A percentile compares a stretch with the other conserved stretches of the same genome.
phyloP scores from a whole-genome alignment of 2,329 filamentous ascomycete species.

The Cladophialophora carrionii region DNA sequence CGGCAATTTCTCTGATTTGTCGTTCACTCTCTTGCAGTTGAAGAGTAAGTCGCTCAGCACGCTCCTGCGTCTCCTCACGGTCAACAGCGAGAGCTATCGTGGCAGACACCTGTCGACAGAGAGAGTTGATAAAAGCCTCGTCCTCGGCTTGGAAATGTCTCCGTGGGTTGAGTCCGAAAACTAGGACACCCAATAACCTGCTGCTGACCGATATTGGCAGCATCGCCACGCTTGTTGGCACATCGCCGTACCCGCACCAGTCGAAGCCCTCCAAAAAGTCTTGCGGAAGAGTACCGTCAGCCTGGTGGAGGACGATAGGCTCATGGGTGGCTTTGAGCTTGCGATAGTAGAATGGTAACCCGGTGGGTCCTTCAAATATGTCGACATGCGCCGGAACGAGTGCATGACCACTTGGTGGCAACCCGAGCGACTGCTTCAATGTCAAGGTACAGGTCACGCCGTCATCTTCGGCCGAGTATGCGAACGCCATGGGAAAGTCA shows the following conservation, averaged over 20 bases:
- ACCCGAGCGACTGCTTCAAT: constrained; percentile 30
- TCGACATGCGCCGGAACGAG: constrained; percentile 40
- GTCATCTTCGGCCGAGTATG: constrained; percentile 56
- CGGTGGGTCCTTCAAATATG: constrained; percentile 42
- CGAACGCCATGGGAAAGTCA: constrained; percentile 57
- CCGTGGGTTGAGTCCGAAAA: constrained; percentile 34
- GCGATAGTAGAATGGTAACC: constrained; percentile 43
- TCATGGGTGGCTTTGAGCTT: constrained; percentile 24
- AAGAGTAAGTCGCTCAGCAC: constrained; percentile 26
- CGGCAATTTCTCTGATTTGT: constrained; percentile 30
- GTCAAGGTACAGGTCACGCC: constrained; percentile 21
- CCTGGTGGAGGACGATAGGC: constrained; percentile 26
- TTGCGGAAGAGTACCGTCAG: constrained; percentile 26
- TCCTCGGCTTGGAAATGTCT: constrained; percentile 28
- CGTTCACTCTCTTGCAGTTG: constrained; percentile 30
- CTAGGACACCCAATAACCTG: constrained; percentile 28
- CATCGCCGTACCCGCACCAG: constrained; percentile 30
- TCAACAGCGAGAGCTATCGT: constrained; percentile 28
- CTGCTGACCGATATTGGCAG: constrained; percentile 32
- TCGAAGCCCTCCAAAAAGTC: constrained; percentile 29
- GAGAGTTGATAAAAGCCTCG: constrained; percentile 26
- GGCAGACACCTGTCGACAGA: constrained; percentile 30
- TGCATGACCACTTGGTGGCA: constrained; percentile 42
- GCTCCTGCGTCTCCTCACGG: constrained; percentile 29
- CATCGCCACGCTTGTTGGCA: constrained; percentile 24